Evolutionary conservation across 2,329 filamentous ascomycete genomes (phyloP).

Genomic region (Endoconidiophora polonica): DNA sequence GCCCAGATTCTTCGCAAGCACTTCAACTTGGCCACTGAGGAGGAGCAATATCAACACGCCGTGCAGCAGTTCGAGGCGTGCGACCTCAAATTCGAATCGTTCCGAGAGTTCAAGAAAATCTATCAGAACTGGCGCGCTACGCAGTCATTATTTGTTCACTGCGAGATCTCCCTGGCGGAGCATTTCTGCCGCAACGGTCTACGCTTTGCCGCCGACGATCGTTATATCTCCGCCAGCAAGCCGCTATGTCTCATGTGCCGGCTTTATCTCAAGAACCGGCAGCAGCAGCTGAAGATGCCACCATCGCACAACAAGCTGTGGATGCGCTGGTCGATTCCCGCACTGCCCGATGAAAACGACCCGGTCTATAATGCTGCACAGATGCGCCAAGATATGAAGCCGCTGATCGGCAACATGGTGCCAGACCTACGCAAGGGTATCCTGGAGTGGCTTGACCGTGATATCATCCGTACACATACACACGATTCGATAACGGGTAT

Average conservation of each 20-base stretch:
- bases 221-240: constrained; percentile 2
- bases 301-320: constrained; percentile 2
- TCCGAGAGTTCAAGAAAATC: background rate
- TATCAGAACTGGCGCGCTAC: background rate
- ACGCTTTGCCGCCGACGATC: background rate
- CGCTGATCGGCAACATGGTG: background rate
- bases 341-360: background rate
- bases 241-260: constrained; percentile 4
- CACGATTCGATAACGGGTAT: background rate
- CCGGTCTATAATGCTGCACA: background rate
- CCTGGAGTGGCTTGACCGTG: background rate
- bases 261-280: constrained; percentile 3
- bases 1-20: constrained; percentile 1
- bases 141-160: background rate
- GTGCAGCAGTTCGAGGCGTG: background rate
- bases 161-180: constrained; percentile 1
- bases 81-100: background rate
- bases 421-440: background rate
- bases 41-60: background rate
- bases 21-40: background rate
- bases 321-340: constrained; percentile 1
- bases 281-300: background rate
- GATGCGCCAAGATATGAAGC: background rate
- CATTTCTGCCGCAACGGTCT: background rate
- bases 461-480: background rate